Conservation (phyloP, 352 stramenopile genomes). For the Phytophthora pinifolia region DNA sequence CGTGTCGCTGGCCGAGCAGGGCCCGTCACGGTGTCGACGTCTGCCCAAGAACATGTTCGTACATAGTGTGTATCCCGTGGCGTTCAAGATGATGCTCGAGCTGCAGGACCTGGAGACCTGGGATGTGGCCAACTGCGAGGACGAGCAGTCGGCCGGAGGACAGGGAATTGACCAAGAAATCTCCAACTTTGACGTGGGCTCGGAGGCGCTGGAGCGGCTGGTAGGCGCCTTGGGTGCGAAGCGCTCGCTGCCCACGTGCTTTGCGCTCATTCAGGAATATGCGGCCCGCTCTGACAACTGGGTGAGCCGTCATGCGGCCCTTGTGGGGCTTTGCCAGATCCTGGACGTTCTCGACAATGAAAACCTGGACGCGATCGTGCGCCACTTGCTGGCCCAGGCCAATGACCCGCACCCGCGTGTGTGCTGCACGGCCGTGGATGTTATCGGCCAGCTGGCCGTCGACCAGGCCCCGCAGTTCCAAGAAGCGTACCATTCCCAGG, state of each 20-base stretch:
- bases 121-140: constrained; percentile 67
- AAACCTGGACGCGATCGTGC: constrained; percentile 70
- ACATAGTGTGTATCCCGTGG: constrained; percentile 63
- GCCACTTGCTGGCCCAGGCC: constrained; percentile 64
- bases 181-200: constrained; percentile 87
- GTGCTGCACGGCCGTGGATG: constrained; percentile 82
- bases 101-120: constrained; percentile 72
- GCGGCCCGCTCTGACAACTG: constrained; percentile 59
- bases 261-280: constrained; percentile 78
- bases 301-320: constrained; percentile 72
- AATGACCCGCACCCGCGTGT: constrained; percentile 75
- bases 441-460: constrained; percentile 77
- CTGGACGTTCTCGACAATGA: constrained; percentile 65
- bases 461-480: constrained; percentile 84
- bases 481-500: constrained; percentile 68
- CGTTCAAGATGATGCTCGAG: constrained; percentile 87
- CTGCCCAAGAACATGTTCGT: constrained; percentile 81
- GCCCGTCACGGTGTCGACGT: constrained; percentile 55
- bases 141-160: constrained; percentile 49
- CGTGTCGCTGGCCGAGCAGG: constrained; percentile 77
- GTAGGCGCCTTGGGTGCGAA: constrained; percentile 64
- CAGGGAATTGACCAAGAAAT: constrained; percentile 64
- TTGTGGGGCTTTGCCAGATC: constrained; percentile 84
- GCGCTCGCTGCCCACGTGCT: constrained; percentile 75
- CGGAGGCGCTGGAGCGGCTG: constrained; percentile 74